Base-by-base conservation (phyloP, 768 basidiomycete species). In the Boletus barrowsii region DNA sequence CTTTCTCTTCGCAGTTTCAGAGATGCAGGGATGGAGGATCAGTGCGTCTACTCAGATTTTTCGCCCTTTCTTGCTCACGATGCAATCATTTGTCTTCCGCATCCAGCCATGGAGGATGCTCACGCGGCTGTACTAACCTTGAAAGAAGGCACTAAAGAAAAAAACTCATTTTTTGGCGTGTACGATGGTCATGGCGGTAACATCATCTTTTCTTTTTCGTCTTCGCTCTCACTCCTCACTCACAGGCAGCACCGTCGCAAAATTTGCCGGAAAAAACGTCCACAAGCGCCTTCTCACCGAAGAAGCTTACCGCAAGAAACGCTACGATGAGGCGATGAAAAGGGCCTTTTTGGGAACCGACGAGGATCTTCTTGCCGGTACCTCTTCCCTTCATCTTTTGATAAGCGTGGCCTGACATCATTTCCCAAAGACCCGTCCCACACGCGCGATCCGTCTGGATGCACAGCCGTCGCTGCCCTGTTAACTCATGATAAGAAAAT, bases 11-110 rank as follows among this genome's bases (percentile, higher is more conserved):
- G 88, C 82, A 8, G 80, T 97, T 41, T 87, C 90, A 43, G 95
- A 98, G 74, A 98, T 98, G 96, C 97, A 99, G 73, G 97, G 97
- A 64, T 99, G 97, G 97, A 81, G 97, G 73, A 88, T 98, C 74
- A 84, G 96, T 99, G 66, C 75, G 96, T 87, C 30, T 56, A 3
- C 36, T 47, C 15, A 1, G 8, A 1, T 10, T 32, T 14, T 42
- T 10, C 8, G 10, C 22, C 14, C 13, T 9, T 14, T 10, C 33
- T 22, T 22, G 2, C 54, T 57, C 53, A 64, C 40, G 10, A 18
- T 37, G 2, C 47, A 24, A n/a, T 42, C 30, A 22, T 24, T 26
- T 15, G 29, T 43, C 20, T 39, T 10, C 9, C 36, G 4, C 13
- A 54, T 55, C 48, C 66, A 99, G 96, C 87, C 63, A 98, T 99